Conservation (phyloP, 768 basidiomycete species). For the Boletus patriciae region DNA sequence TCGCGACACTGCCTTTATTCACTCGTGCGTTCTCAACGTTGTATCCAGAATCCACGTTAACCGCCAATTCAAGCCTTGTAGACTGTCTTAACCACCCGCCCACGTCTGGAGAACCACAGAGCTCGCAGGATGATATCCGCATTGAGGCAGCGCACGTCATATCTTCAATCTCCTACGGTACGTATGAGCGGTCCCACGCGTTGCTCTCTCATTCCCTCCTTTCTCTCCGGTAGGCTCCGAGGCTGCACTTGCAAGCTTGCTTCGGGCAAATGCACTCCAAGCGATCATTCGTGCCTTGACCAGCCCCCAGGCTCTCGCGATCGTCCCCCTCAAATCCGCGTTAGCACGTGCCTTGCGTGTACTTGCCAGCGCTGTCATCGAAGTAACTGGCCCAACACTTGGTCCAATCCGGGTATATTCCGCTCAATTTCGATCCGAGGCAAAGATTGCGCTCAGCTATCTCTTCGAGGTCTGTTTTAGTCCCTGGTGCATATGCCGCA, state of each 20-base stretch:
- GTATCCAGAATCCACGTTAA: neutral
- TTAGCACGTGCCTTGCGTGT: slow-evolving; percentile 64
- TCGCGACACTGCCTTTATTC: slow-evolving; percentile 54
- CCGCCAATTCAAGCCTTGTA: slow-evolving; percentile 50
- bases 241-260: slow-evolving; percentile 55
- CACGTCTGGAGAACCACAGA: slow-evolving; percentile 33
- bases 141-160: slow-evolving; percentile 76
- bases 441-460: slow-evolving; percentile 55
- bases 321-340: slow-evolving; percentile 49
- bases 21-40: slow-evolving; percentile 41
- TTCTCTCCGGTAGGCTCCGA: slow-evolving; percentile 51
- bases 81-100: slow-evolving; percentile 52
- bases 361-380: slow-evolving; percentile 58
- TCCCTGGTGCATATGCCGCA: neutral
- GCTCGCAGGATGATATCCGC: slow-evolving; percentile 51
- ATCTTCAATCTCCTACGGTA: slow-evolving; percentile 71
- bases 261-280: slow-evolving; percentile 56
- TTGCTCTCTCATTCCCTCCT: neutral
- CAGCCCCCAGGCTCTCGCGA: slow-evolving; percentile 35
- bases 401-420: slow-evolving; percentile 52
- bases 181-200: neutral
- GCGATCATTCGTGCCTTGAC: slow-evolving; percentile 65
- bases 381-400: slow-evolving; percentile 65
- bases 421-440: slow-evolving; percentile 46
- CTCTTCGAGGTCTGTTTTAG: slow-evolving; percentile 53